Percentiles rank a stretch among this genome's conserved stretches.
phyloP scores from a whole-genome alignment of 1,139 yeast genomes.

The Debaryomyces sp. region DNA sequence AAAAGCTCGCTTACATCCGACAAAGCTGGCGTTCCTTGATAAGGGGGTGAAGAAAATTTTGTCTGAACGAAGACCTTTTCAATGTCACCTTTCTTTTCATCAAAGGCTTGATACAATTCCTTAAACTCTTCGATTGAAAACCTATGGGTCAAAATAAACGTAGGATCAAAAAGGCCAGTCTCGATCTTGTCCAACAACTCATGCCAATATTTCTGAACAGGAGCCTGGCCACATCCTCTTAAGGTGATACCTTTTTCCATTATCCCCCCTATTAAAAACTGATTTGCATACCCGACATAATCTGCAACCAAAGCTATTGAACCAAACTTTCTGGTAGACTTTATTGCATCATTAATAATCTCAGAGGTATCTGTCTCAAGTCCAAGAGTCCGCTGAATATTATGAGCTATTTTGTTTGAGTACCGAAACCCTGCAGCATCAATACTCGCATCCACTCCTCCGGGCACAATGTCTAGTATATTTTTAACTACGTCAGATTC shows the following conservation, averaged over 20 bases:
- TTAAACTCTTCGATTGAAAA: background rate
- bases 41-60: background rate
- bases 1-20: background rate
- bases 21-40: background rate
- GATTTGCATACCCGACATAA: background rate
- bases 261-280: background rate
- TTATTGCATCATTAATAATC: background rate
- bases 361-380: background rate
- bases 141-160: background rate
- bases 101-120: background rate
- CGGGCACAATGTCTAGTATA: background rate
- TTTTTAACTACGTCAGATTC: background rate
- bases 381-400: conserved; percentile 1
- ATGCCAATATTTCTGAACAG: conserved; percentile 1
- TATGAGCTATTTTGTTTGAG: background rate
- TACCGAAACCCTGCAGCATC: background rate
- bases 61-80: conserved; percentile 1
- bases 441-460: background rate
- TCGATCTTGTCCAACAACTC: background rate
- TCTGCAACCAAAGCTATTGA: background rate
- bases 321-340: background rate
- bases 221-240: conserved; percentile 1
- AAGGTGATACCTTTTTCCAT: conserved; percentile 1
- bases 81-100: background rate
- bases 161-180: background rate